Evolutionary conservation across 108 stramenopile genomes (phyloP), one percentile per base, ranked within the genome.

Genomic region (Conticribra weissflogii): DNA sequence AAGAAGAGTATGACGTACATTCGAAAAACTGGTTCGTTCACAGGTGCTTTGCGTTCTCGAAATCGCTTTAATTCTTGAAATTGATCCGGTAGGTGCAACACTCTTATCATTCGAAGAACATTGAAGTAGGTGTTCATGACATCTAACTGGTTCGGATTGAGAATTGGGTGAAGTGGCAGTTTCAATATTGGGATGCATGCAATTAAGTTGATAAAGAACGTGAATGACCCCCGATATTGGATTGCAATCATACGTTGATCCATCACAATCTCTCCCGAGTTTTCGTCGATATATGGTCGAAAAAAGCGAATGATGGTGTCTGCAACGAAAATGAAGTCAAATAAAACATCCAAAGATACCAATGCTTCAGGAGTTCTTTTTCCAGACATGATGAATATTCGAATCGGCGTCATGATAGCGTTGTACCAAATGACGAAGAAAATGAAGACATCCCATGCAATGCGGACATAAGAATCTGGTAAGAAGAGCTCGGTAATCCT

Each of bases 351-450:
- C n/a, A 48, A 46, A 48, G 32, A 69, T 0, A 66, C 25, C 4
- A 73, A 50, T 24, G 19, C 34, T 25, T 73, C 50, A 21, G 76
- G 76, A 27, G 76, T 73, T 25, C n/a, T 60, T 2, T 59, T 41
- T 2, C 59, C 76, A 14, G 66, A 60, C 76, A 63, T 71, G 47
- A 76, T 76, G 67, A 68, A 72, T 33, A 83, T 66, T 27, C 66
- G 70, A 14, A 81, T 59, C 25, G 83, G 76, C 2, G 80, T 84
- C 2, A 78, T 55, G 44, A 81, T 68, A 0, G 66, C 67, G 29
- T 81, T 84, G 71, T 81, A 84, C 70, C 79, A 76, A 46, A 81
- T 78, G 36, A 81, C 79, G 14, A 72, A 18, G 49, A 84, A 78
- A 15, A 73, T 73, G 75, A 81, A 77, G 19, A 68, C 56, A 52